Conservation (phyloP, 345 rosid species). For the Brassica cretica region DNA sequence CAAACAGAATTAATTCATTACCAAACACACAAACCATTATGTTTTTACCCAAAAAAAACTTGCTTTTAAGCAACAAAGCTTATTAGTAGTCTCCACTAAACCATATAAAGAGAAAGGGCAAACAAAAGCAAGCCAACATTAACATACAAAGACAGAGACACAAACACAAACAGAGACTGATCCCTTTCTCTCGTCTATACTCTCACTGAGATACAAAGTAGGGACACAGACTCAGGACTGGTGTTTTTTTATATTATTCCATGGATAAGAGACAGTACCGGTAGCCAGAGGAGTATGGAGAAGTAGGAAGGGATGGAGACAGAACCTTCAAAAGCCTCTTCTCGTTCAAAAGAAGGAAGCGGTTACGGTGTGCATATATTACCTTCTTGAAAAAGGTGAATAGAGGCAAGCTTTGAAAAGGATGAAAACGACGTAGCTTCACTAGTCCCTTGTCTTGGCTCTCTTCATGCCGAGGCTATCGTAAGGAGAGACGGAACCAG, state of each 20-base stretch:
- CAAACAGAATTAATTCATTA: slow-evolving; percentile 35
- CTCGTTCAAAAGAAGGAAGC: slow-evolving; percentile 36
- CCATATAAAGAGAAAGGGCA: slow-evolving; percentile 10
- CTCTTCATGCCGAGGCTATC: slow-evolving; percentile 97
- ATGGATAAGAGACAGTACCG: slow-evolving; percentile 36
- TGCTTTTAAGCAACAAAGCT: slow-evolving; percentile 30
- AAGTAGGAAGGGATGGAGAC: slow-evolving; percentile 30
- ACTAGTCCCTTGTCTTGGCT: slow-evolving; percentile 92
- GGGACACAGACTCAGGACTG: slow-evolving; percentile 31
- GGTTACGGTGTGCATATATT: slow-evolving; percentile 35
- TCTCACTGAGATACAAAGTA: slow-evolving; percentile 30
- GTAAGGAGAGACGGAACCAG: slow-evolving; percentile 91
- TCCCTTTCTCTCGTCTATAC: slow-evolving; percentile 30
- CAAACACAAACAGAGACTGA: slow-evolving; percentile 13
- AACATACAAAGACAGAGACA: slow-evolving; percentile 20
- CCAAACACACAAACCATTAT: slow-evolving; percentile 32
- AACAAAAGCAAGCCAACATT: slow-evolving; percentile 30
- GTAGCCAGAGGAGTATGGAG: slow-evolving; percentile 26
- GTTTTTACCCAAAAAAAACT: slow-evolving; percentile 20
- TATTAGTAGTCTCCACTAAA: slow-evolving; percentile 26
- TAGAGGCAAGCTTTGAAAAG: slow-evolving; percentile 12
- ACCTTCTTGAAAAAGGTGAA: slow-evolving; percentile 38
- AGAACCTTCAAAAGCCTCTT: slow-evolving; percentile 34
- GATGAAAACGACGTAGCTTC: neutral
- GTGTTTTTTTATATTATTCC: slow-evolving; percentile 32